These are phyloP conservation scores for Termitomyces titanicus DNA, from an alignment of 768 basidiomycete genomes.

Conservation along the genomic window DNA sequence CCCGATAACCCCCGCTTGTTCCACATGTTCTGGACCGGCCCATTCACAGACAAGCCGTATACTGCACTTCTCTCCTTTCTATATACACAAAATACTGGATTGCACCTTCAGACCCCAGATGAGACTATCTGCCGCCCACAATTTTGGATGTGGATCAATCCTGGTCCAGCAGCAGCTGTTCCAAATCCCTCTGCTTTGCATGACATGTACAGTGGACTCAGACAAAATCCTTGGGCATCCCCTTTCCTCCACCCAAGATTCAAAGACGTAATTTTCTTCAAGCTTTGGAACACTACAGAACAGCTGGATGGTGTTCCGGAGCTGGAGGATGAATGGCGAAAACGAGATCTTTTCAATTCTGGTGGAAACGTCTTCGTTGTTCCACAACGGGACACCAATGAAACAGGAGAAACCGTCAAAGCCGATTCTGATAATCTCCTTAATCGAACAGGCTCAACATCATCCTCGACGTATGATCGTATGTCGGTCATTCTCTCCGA, in stretches of 20 bases:
- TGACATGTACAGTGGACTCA: constrained; percentile 83
- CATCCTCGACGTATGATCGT: constrained; percentile 80
- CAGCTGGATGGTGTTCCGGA: constrained; percentile 92
- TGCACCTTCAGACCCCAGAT: constrained; percentile 59
- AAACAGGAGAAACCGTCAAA: constrained; percentile 15
- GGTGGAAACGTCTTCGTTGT: constrained; percentile 74
- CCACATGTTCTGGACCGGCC: constrained; percentile 99
- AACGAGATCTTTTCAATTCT: constrained; percentile 83
- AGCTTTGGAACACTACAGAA: constrained; percentile 97
- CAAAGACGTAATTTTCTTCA: constrained; percentile 90
- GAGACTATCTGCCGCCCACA: constrained; percentile 75
- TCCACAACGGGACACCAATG: constrained; percentile 35
- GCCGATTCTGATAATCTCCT: constrained; percentile 41
- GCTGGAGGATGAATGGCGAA: constrained; percentile 86
- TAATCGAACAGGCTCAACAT: constrained; percentile 85
- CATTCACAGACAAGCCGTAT: constrained; percentile 99
- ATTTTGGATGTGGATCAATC: constrained; percentile 99
- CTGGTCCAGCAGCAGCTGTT: constrained; percentile 89
- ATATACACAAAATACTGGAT: constrained; percentile 90
- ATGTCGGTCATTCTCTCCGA: constrained; percentile 93
- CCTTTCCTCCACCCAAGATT: constrained; percentile 94
- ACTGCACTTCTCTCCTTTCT: constrained; percentile 91
- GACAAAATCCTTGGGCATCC: constrained; percentile 87
- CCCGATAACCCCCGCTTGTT: constrained; percentile 83
- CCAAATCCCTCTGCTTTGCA: constrained; percentile 78